Percentiles rank a stretch among this genome's conserved stretches.
phyloP scores from a whole-genome alignment of 176 grass and related monocot genomes.

The Carex scoparia region DNA sequence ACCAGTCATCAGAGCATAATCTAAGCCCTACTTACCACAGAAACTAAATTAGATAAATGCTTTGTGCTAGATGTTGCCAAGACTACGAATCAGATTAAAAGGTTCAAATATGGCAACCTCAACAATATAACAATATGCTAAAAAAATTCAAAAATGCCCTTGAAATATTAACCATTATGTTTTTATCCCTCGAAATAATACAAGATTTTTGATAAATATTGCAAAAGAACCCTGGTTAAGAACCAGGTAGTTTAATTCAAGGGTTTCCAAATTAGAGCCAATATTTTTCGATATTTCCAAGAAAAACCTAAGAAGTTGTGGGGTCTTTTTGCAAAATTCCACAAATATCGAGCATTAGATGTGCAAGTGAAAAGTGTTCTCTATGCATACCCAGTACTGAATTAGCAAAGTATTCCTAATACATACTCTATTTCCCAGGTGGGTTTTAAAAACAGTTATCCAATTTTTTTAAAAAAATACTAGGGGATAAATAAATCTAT shows the following conservation, averaged over 20 bases:
- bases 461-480: not conserved
- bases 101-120: not conserved
- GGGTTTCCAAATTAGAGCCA: not conserved
- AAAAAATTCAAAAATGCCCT: not conserved
- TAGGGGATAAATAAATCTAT: constrained; percentile 19
- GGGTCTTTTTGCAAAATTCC: not conserved
- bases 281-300: not conserved
- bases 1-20: constrained; percentile 99
- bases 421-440: not conserved
- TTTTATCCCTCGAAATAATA: not conserved
- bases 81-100: not conserved
- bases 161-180: not conserved
- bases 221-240: not conserved
- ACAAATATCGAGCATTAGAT: not conserved
- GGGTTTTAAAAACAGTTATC: not conserved
- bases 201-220: not conserved
- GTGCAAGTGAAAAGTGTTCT: not conserved
- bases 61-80: not conserved
- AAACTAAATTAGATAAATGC: not conserved
- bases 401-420: not conserved
- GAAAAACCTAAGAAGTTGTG: not conserved
- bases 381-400: not conserved
- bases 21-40: constrained; percentile 48
- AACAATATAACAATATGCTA: not conserved
- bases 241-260: not conserved